phyloP scores from a whole-genome alignment of 2,329 filamentous ascomycete genomes.

The Mycosphaerella arachidis region DNA sequence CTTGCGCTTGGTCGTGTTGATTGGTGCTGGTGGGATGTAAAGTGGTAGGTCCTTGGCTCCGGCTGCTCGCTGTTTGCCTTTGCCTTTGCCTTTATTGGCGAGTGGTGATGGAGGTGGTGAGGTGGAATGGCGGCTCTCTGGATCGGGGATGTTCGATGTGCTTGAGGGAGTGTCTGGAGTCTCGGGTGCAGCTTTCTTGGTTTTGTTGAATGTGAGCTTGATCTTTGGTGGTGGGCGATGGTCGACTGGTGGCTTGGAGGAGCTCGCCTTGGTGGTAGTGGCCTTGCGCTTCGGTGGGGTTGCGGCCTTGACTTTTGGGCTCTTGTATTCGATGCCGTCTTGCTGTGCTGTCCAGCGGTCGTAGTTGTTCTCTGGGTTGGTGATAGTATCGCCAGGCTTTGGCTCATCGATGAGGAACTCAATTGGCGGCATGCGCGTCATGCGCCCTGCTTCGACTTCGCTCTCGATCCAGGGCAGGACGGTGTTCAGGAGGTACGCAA shows the following conservation, averaged over 20 bases:
- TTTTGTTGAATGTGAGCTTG: neutral
- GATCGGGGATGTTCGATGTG: neutral
- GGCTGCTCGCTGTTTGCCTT: neutral
- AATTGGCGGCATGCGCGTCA: slow-evolving; percentile 27
- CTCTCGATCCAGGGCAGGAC: slow-evolving; percentile 24
- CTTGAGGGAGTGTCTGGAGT: neutral
- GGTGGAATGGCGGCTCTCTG: neutral
- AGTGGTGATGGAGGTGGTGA: neutral
- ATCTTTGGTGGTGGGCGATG: neutral
- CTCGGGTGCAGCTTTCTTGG: neutral
- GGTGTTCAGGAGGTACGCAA: slow-evolving; percentile 21
- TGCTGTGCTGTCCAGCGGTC: slow-evolving; percentile 16
- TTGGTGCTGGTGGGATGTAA: neutral
- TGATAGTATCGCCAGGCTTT: slow-evolving; percentile 19
- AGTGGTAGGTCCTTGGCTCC: neutral
- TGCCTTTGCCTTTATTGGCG: neutral
- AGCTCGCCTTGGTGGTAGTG: neutral
- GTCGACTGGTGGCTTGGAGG: neutral
- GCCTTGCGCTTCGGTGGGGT: neutral
- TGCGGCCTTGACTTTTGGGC: neutral
- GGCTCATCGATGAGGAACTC: slow-evolving; percentile 29
- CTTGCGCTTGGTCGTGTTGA: neutral
- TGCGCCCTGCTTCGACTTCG: slow-evolving; percentile 14
- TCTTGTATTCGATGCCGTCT: slow-evolving; percentile 1
- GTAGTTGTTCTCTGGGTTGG: slow-evolving; percentile 24